Percentiles rank a stretch among this genome's conserved stretches.
These are phyloP conservation scores for Mycena chlorophos DNA, from an alignment of 768 basidiomycete genomes.

Conservation along the genomic window DNA sequence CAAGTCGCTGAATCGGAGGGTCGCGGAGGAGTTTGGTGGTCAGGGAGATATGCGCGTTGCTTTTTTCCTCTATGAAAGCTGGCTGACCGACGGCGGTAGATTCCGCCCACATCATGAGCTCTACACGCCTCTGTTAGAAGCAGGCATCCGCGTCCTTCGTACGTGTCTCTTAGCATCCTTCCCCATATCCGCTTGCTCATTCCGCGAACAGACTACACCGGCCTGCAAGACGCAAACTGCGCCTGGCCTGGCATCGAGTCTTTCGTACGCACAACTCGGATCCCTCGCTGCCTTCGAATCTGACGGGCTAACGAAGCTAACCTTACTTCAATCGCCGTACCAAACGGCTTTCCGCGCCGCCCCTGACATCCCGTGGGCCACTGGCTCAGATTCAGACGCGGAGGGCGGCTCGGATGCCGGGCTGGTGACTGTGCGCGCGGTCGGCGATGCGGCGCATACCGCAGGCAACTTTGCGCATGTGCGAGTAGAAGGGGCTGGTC, in stretches of 20 bases:
- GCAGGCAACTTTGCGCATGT: constrained; percentile 32
- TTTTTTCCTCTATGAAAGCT: background rate
- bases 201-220: constrained; percentile 24
- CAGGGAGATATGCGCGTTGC: constrained; percentile 12
- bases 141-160: constrained; percentile 28
- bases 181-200: background rate
- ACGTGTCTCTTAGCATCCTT: background rate
- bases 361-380: background rate
- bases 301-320: background rate
- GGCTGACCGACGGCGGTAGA: constrained; percentile 1
- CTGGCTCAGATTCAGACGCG: too few species aligned
- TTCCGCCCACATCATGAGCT: constrained; percentile 20
- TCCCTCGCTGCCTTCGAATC: background rate
- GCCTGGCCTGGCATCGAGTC: constrained; percentile 27
- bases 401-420: background rate
- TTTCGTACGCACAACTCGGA: constrained; percentile 18
- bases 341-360: background rate
- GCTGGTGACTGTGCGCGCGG: constrained; percentile 27
- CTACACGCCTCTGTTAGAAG: constrained; percentile 23
- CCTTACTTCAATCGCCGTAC: background rate
- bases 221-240: constrained; percentile 27
- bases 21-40: background rate
- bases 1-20: background rate
- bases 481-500: constrained; percentile 32
- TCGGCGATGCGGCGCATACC: constrained; percentile 31